These are phyloP conservation scores for Arxiozyma telluris DNA, from an alignment of 1,139 yeast species.

Conservation along the genomic window DNA sequence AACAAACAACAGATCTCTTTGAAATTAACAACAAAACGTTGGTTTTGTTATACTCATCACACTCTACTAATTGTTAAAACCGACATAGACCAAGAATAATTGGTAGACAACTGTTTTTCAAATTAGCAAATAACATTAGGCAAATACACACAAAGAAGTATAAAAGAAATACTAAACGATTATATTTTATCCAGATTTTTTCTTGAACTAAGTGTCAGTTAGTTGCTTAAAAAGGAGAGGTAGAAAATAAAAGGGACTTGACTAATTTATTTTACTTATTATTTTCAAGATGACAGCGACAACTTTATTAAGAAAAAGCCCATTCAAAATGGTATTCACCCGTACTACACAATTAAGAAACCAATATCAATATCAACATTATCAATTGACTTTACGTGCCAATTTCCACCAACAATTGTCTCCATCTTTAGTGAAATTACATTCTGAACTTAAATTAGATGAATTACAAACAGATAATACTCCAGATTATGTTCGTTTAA, in stretches of 20 bases:
- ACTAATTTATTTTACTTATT: too few relatives aligned
- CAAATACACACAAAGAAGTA: not conserved
- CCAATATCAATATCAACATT: not conserved
- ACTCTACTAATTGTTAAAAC: not conserved
- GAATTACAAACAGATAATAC: conserved; percentile 53
- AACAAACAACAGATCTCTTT: not conserved
- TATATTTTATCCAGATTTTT: not conserved
- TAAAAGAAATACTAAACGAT: too few relatives aligned
- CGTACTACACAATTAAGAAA: not conserved
- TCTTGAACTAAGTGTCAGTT: too few relatives aligned
- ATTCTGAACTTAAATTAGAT: conserved; percentile 33
- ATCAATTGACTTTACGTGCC: conserved; percentile 8
- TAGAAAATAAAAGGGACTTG: not conserved
- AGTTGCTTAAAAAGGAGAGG: not conserved
- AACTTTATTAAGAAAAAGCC: not conserved
- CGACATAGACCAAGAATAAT: not conserved
- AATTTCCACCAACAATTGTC: conserved; percentile 15
- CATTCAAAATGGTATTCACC: not conserved
- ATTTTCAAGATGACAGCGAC: conserved; percentile 1
- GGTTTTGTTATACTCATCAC: not conserved
- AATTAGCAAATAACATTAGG: too few relatives aligned
- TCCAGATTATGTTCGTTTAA: conserved; percentile 89
- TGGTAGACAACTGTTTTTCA: not conserved
- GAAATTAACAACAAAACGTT: not conserved
- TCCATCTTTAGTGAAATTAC: conserved; percentile 21